Percentiles rank a stretch among this genome's conserved stretches.
These are phyloP conservation scores for Myrmaecium sp. DNA, from an alignment of 2,329 filamentous ascomycete genomes.

Conservation along the genomic window DNA sequence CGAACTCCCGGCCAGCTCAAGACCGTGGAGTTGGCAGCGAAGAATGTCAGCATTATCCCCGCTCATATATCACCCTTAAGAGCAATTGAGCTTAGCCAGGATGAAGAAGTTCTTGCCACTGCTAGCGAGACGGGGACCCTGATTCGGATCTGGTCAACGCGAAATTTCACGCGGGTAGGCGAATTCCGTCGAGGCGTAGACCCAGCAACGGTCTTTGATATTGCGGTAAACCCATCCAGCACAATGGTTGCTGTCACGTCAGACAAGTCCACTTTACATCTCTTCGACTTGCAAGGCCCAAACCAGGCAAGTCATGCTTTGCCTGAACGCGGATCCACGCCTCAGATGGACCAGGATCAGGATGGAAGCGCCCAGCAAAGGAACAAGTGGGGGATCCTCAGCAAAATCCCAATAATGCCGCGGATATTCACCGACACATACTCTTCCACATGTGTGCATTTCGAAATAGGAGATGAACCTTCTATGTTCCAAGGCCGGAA, in stretches of 20 bases:
- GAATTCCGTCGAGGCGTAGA: slow-evolving; percentile 85
- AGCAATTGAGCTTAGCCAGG: slow-evolving; percentile 61
- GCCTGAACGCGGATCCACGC: slow-evolving; percentile 29
- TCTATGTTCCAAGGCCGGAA: slow-evolving; percentile 12
- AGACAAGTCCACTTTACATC: slow-evolving; percentile 88
- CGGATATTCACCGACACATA: slow-evolving; percentile 80
- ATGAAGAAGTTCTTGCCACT: slow-evolving; percentile 70
- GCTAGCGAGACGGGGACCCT: slow-evolving; percentile 88
- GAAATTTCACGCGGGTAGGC: slow-evolving; percentile 60
- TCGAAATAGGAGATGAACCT: slow-evolving; percentile 67
- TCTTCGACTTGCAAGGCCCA: slow-evolving; percentile 88
- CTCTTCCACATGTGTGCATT: slow-evolving; percentile 64
- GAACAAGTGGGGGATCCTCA: slow-evolving; percentile 80
- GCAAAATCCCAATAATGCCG: slow-evolving; percentile 70
- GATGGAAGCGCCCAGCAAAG: slow-evolving; percentile 15
- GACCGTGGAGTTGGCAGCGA: slow-evolving; percentile 51
- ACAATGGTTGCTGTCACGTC: slow-evolving; percentile 77
- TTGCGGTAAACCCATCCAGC: slow-evolving; percentile 73
- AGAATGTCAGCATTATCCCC: slow-evolving; percentile 79
- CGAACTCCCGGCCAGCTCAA: slow-evolving; percentile 77
- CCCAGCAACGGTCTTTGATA: slow-evolving; percentile 68
- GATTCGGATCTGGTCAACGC: slow-evolving; percentile 68
- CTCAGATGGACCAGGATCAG: slow-evolving; percentile 13
- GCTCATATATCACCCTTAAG: slow-evolving; percentile 68
- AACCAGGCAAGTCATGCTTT: too few species aligned